Conservation (phyloP, 2,329 filamentous ascomycete species). For the Colletotrichum ledebouriae region DNA sequence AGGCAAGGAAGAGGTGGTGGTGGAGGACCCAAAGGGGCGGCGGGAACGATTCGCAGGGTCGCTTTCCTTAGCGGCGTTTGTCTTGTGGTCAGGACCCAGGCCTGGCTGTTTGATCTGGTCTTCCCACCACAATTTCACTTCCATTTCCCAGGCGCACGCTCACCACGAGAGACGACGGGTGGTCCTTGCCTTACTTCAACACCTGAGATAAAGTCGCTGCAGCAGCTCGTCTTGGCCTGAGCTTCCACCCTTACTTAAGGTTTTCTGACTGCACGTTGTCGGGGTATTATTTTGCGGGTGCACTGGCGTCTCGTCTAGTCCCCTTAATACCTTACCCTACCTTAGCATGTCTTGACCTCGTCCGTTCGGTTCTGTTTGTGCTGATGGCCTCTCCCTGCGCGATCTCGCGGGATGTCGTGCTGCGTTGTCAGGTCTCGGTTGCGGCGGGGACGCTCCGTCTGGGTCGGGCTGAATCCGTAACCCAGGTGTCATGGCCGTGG, state of each 20-base stretch:
- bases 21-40: slow-evolving; percentile 7
- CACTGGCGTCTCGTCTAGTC: background rate
- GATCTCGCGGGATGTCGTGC: background rate
- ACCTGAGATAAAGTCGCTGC: background rate
- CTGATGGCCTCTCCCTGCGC: background rate
- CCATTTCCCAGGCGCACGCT: background rate
- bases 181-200: background rate
- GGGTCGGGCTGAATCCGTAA: slow-evolving; percentile 10
- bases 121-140: background rate
- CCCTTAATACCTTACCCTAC: background rate
- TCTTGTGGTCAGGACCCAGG: background rate
- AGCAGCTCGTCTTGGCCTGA: slow-evolving; percentile 13
- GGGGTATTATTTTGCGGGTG: background rate
- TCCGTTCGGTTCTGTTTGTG: background rate
- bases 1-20: slow-evolving; percentile 5
- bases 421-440: slow-evolving; percentile 26
- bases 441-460: slow-evolving; percentile 25
- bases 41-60: slow-evolving; percentile 39
- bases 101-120: no score
- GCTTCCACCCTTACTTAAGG: slow-evolving; percentile 12
- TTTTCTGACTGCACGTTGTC: background rate
- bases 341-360: background rate
- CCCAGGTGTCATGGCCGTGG: slow-evolving; percentile 1
- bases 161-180: background rate
- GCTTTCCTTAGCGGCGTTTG: slow-evolving; percentile 39